Conservation (phyloP, 2,329 filamentous ascomycete species). For the Pseudocercospora musae region DNA sequence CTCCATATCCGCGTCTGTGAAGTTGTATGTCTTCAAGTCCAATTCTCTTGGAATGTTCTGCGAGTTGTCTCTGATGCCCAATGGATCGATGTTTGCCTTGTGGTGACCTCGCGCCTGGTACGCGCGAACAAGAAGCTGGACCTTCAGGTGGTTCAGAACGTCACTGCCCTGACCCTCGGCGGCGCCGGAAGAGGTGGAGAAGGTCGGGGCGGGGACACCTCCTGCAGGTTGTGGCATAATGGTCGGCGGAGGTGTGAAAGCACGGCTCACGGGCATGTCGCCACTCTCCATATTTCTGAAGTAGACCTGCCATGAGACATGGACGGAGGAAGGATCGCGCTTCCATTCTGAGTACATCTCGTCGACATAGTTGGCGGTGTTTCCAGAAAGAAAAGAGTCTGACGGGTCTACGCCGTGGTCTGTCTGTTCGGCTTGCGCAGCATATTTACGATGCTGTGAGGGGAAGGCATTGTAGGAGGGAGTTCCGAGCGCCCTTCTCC, state of each 20-base stretch:
- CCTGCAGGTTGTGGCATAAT: conserved; percentile 79
- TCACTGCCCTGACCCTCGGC: conserved; percentile 69
- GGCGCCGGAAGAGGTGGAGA: conserved; percentile 63
- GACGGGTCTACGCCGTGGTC: conserved; percentile 72
- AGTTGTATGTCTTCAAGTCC: conserved; percentile 88
- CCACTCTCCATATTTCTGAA: conserved; percentile 99
- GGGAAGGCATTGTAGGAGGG: conserved; percentile 42
- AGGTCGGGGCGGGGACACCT: conserved; percentile 69
- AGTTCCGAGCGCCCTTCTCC: conserved; percentile 47
- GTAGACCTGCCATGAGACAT: conserved; percentile 98
- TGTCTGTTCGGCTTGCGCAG: conserved; percentile 56
- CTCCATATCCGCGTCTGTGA: conserved; percentile 90
- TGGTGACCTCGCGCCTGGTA: conserved; percentile 98
- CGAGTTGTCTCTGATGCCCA: conserved; percentile 71
- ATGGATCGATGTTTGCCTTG: conserved; percentile 95
- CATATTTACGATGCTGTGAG: conserved; percentile 54
- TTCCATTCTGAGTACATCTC: conserved; percentile 99
- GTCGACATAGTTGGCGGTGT: conserved; percentile 97
- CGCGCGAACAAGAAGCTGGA: conserved; percentile 92
- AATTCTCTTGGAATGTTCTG: conserved; percentile 70
- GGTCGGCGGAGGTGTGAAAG: conserved; percentile 92
- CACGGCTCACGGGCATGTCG: conserved; percentile 95
- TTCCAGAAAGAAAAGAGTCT: conserved; percentile 94
- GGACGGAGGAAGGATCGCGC: conserved; percentile 85
- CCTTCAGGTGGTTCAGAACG: conserved; percentile 94